Evolutionary conservation across 2,329 filamentous ascomycete species (phyloP), one percentile per base, ranked within the genome.

Genomic region (Diaporthe sp.): DNA sequence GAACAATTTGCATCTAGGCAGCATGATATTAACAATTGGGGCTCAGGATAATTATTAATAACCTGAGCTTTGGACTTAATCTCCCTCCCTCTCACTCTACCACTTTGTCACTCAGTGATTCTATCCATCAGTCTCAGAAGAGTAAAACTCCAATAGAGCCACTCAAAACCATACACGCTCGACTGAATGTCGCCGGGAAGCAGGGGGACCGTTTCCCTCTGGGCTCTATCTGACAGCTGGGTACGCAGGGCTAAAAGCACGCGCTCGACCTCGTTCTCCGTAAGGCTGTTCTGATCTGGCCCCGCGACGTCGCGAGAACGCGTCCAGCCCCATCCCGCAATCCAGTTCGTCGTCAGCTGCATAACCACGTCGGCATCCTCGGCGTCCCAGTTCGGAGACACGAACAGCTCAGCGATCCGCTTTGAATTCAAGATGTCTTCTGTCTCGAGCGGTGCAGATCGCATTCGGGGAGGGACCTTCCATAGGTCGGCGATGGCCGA

Each of bases 141-240:
- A 46, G 49, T 44, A 13, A 67, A 67, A 49, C 61, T 67, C 44
- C 61, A 49, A 34, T 49, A 28, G 17, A 67, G n/a, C 61, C 42
- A 67, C 61, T 67, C 42, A 34, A 67, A 67, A 28, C 61, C 61
- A n/a, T 49, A 67, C 8, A 67, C 42, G 49, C 61, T 67, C 17
- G 42, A 13, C 12, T 49, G n/a, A 3, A 67, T 67, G n/a, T 67
- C 25, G 12, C 42, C 61, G 44, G 61, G 61, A 0, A 67, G 61
- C 25, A 67, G 7, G 12, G 61, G 42, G 17, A 49, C 61, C 28
- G 28, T 67, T 10, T 49, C 6, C 17, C 44, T 67, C 3, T 31
- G 10, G 42, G 28, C 44, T 10, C 61, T 67, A 22, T 67, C 25
- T 37, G 12, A 17, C 42, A 67, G 42, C 9, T 67, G 4, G 42